phyloP scores from a whole-genome alignment of 208 protist species.

The Wallacemonas sp. region DNA sequence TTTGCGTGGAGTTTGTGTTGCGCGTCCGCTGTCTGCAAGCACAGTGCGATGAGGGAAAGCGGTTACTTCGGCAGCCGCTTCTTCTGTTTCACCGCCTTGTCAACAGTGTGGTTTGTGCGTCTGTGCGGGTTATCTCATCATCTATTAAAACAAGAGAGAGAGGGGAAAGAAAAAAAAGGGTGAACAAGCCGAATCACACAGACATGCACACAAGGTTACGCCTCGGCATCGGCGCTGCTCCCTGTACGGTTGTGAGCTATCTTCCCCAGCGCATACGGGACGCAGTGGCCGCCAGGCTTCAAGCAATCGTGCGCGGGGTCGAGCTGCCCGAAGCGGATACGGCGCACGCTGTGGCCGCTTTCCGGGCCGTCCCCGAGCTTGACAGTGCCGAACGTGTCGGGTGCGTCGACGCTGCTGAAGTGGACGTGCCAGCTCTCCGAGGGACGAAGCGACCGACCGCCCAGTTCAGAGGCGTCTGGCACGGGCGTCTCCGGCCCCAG shows the following conservation, averaged over 20 bases:
- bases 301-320: constrained; percentile 32
- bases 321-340: constrained; percentile 32
- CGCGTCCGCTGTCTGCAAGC: too few species aligned
- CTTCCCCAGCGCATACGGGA: constrained; percentile 31
- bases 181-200: too few species aligned
- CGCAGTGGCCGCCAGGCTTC: constrained; percentile 23
- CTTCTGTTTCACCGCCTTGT: too few species aligned
- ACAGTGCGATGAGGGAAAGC: too few species aligned
- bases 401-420: constrained; percentile 80
- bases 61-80: too few species aligned
- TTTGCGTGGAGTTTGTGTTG: too few species aligned
- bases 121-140: too few species aligned
- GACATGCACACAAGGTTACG: background rate
- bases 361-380: constrained; percentile 40
- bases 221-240: background rate
- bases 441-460: background rate
- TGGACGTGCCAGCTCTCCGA: constrained; percentile 54
- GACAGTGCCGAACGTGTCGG: constrained; percentile 77
- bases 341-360: constrained; percentile 37
- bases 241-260: background rate
- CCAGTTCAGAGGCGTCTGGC: constrained; percentile 11
- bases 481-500: constrained; percentile 39
- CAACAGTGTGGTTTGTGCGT: too few species aligned
- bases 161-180: constrained; percentile 17
- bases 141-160: too few species aligned